Base-by-base conservation (phyloP, 441 rosid genomes). In the Geranium incanum region DNA sequence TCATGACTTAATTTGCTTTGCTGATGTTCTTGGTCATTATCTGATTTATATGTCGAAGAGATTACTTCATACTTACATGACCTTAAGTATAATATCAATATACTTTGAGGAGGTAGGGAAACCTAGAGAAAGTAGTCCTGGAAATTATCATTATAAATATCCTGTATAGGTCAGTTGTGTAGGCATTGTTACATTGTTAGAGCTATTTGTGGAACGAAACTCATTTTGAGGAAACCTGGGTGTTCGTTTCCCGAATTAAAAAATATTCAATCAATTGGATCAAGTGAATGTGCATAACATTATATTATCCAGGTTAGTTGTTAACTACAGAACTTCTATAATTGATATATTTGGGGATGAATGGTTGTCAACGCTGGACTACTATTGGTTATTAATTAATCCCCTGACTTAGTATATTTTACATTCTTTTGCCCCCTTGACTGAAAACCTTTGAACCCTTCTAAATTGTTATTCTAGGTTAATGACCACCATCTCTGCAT, bases 1-100 rank as follows among this genome's bases (percentile, higher is more conserved):
- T 81, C 21, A 43, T 60, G 21, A 12, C 67, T 45, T 75, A 72
- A 48, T 73, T 68, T 48, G 55, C 57, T 9, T 75, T 69, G 16
- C 68, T 5, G 7, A 71, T 60, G 45, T 60, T 7, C 8, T 12
- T 19, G 15, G 7, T 55, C 62, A 55, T 16, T 16, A 55, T 55
- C 62, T 55, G 6, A 55, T 55, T 55, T 18, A 15, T 16, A 1
- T 5, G 19, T 16, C 62, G 16, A n/a, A 55, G 62, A 15, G 62
- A 55, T 6, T 55, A 55, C 18, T 52, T 52, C 60, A 52, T 52
- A 52, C 60, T 18, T 52, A 1, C 62, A 15, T 15, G 21, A 55
- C 21, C 18, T 55, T 50, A n/a, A 50, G 12, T 50, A 50, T n/a
- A 12, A 41, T 41, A 50, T 50, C 15, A 11, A 11, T 50, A 12